Evolutionary conservation across 345 rosid species (phyloP).

Genomic region (Balakata baccata): DNA sequence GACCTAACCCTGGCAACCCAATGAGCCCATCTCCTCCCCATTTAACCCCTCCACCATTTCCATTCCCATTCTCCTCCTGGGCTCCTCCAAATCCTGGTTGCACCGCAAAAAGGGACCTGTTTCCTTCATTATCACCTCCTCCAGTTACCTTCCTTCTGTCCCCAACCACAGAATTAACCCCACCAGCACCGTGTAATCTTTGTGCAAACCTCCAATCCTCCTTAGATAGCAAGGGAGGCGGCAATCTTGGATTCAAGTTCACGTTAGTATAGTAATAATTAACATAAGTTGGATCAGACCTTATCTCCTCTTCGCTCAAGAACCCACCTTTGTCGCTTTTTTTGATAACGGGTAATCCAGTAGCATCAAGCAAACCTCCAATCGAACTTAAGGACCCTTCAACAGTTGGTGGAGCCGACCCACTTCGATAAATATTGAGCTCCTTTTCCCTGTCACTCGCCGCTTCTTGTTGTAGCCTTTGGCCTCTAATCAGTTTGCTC

Average conservation of each 20-base stretch:
- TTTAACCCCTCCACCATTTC: conserved; percentile 45
- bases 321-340: conserved; percentile 41
- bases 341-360: conserved; percentile 24
- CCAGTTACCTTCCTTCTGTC: conserved; percentile 54
- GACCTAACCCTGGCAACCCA: conserved; percentile 62
- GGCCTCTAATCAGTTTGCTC: conserved; percentile 49
- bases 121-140: conserved; percentile 30
- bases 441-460: conserved; percentile 63
- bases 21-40: conserved; percentile 92
- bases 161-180: conserved; percentile 41
- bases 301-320: conserved; percentile 62
- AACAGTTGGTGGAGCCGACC: conserved; percentile 93
- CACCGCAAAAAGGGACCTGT: conserved; percentile 55
- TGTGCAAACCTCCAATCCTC: conserved; percentile 82
- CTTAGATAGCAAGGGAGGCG: conserved; percentile 78
- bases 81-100: conserved; percentile 70
- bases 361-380: conserved; percentile 56
- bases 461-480: conserved; percentile 37
- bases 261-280: conserved; percentile 70
- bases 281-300: conserved; percentile 74
- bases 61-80: conserved; percentile 39
- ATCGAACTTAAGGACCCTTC: conserved; percentile 74
- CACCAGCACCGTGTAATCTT: conserved; percentile 47
- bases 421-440: conserved; percentile 67
- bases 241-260: conserved; percentile 84